Evolutionary conservation across 2,329 filamentous ascomycete genomes (phyloP), one percentile per base, ranked within the genome.

Genomic region (Aspergillus sp.): DNA sequence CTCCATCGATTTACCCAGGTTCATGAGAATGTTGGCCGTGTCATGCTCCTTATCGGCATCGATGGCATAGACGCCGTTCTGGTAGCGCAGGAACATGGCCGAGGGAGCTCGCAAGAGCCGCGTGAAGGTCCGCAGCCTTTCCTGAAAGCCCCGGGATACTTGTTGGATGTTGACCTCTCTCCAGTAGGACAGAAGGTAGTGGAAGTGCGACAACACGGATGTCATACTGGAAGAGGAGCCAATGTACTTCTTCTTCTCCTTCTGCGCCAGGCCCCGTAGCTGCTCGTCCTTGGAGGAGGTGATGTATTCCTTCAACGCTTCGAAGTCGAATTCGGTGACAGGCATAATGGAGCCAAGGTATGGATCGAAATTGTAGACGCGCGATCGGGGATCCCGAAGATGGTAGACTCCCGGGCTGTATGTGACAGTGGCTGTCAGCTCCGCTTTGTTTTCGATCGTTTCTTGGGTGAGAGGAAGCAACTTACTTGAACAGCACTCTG

Each of bases 191-290:
- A 99, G 82, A 3, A 99, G 84, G 70, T 88, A 98, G 74, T 99
- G 95, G 71, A 99, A 96, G 70, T 99, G 96, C 2, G 89, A 85
- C 48, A 99, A 82, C 54, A 90, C 87, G 2, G 88, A 82, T 1
- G 94, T 96, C 92, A 97, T 96, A 77, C 94, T 98, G 1, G 95
- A 99, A 0, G 95, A 98, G 11, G 95, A 99, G 8, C 95, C 95
- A 10, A 92, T 89, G 72, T 96, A 99, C 71, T 90, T 96, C 73
- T 88, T 92, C 11, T 82, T 78, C 62, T 90, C 77, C 57, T 86
- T 76, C 53, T 82, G 81, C 2, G 91, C 90, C 44, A 95, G 84
- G 1, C 82, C 73, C n/a, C 88, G 83, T 11, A 99, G 82, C 4
- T 83, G 86, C 5, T 79, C 76, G 72, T 99, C 95, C 72, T 90